phyloP scores from a whole-genome alignment of 2,329 filamentous ascomycete genomes.

The Colletotrichum sp. region DNA sequence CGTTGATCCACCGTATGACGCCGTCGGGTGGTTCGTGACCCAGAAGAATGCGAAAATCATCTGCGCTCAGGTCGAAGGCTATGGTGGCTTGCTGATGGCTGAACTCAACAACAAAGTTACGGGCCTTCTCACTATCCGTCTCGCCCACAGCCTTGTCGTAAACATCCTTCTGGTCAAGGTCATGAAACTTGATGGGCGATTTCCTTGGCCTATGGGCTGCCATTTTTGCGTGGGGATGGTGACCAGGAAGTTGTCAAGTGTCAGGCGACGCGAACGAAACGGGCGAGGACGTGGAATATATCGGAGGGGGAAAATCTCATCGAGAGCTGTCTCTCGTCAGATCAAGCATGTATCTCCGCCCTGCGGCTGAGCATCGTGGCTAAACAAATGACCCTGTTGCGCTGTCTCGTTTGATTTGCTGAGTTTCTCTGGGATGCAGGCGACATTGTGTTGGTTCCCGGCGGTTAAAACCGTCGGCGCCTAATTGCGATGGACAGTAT shows the following conservation, averaged over 20 bases:
- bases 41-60: constrained; percentile 46
- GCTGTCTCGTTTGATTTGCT: not conserved
- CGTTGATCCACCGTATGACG: constrained; percentile 73
- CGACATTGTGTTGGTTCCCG: not conserved
- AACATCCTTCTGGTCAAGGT: constrained; percentile 57
- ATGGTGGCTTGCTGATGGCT: constrained; percentile 59
- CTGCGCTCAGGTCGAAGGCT: constrained; percentile 55
- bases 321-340: not conserved
- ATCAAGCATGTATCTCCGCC: not conserved
- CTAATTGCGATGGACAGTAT: not conserved
- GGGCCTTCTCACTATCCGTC: constrained; percentile 44
- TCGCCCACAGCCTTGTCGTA: constrained; percentile 48
- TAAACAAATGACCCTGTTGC: not conserved
- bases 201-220: not conserved
- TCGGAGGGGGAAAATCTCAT: not conserved
- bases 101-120: constrained; percentile 72
- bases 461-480: not conserved
- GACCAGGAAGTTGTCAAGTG: not conserved
- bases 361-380: not conserved
- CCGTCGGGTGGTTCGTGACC: constrained; percentile 24
- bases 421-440: not conserved
- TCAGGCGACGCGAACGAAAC: not conserved
- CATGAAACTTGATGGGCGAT: constrained; percentile 40
- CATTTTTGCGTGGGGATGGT: not conserved
- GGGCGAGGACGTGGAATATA: not conserved